Evolutionary conservation across 352 stramenopile species (phyloP), one percentile per base, ranked within the genome.

Genomic region (Pythium oligandrum): DNA sequence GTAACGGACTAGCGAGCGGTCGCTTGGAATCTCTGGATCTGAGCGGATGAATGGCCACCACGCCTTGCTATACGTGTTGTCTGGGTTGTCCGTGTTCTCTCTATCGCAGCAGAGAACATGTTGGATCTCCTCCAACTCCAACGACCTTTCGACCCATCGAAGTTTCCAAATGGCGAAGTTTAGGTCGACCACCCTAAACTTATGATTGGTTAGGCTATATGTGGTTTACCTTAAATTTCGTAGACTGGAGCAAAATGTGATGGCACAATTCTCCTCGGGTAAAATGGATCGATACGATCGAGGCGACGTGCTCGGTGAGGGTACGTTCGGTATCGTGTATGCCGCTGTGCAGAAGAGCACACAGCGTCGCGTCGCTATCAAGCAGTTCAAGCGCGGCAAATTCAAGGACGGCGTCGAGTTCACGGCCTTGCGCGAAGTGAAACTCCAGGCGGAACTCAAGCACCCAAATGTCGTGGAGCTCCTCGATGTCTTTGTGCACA

Each of bases 391-490:
- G 64, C 80, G 83, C 40, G 81, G 82, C 43, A 91, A 95, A 53
- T 92, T 93, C 60, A 93, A 95, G 62, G 83, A 95, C 54, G 80
- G 84, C 42, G 80, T 96, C 44, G 75, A 95, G 63, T 95, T 93
- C 55, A 96, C 86, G 50, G 85, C 86, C 34, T 60, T 96, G 60
- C 83, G 86, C 38, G 86, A 96, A 73, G 86, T 96, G 45, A 95
- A 94, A 58, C 68, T 96, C 5, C 83, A 95, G 64, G 75, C 77
- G 6, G 83, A 95, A 61, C 77, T 95, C 50, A 88, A 90, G 55
- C 84, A 95, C 68, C 63, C 75, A 11, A 95, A 95, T 53, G 77
- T 93, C 5, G 75, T 90, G 48, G 78, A 93, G 61, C 70, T 96
- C 38, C 72, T 96, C 46, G 86, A 95, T 52, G 86, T 93, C 12